Base-by-base conservation (phyloP, 1,284 basidiomycete genomes). In the Puccinia triticina region DNA sequence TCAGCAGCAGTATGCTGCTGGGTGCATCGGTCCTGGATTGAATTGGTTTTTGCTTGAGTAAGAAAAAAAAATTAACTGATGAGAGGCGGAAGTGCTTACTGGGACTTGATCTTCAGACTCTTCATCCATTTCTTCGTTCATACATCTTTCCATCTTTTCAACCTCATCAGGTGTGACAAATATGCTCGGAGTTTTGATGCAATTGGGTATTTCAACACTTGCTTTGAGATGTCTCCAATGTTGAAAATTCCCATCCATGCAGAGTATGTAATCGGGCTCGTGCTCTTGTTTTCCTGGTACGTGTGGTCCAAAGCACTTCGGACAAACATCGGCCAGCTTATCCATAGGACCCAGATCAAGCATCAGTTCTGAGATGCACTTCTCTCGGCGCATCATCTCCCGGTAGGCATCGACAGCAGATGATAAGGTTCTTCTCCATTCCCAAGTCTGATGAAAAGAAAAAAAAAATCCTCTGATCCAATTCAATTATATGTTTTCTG, bases 221-320 rank as follows among this genome's bases (percentile, higher is more conserved):
- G 75, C 75, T 40, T 57, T 64, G 23, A 61, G 5, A 64, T 77
- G 55, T 34, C 46, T 57, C 8, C 26, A 53, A 37, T 75, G 73
- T 37, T 75, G 73, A 26, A 75, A 75, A 37, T 76, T 74, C 1
- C 50, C 72, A 55, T 74, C 72, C 29, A 74, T 50, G 23, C 72
- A 74, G 2, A 74, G 12, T 21, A 75, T 55, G 16, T 55, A 55
- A 59, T 75, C 29, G 11, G 73, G 73, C 34, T 75, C 48, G 16
- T 75, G 29, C 4, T 55, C 73, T 3, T 21, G 34, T 57, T 57
- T 55, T 16, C 73, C 34, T 23, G 53, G 29, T 34, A 59, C 32
- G 11, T 40, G 32, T 21, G 53, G 46, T 7, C 73, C 73, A 43
- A 55, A 75, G 37, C 50, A 75, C 10, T 23, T 21, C 21, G 75